A percentile compares a stretch with the other conserved stretches of the same genome.
Evolutionary conservation across 495 filamentous ascomycete genomes (phyloP).

Genomic region (Cetradonia linearis): DNA sequence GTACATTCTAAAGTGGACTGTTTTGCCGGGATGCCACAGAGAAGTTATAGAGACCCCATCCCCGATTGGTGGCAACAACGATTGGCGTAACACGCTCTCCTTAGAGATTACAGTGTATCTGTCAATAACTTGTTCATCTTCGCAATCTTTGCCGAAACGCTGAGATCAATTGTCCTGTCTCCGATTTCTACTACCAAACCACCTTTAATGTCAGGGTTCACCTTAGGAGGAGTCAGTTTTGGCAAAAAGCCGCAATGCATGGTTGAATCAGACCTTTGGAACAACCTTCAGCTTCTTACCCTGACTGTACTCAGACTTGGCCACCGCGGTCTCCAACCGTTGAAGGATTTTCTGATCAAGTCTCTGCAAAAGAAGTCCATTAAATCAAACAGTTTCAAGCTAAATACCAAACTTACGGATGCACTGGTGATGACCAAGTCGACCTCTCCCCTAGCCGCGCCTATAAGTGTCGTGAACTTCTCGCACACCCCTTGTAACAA

Average conservation of each 20-base stretch:
- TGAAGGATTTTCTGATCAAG: conserved; percentile 75
- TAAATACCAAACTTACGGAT: conserved; percentile 48
- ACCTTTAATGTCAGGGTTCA: conserved; percentile 88
- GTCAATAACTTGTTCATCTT: conserved; percentile 99
- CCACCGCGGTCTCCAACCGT: conserved; percentile 76
- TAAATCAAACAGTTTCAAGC: conserved; percentile 1
- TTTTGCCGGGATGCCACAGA: background rate
- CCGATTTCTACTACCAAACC: conserved; percentile 94
- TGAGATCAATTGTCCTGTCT: conserved; percentile 95
- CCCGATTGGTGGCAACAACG: background rate
- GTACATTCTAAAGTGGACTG: background rate
- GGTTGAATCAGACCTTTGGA: conserved; percentile 53
- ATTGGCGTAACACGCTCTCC: background rate
- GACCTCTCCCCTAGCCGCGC: conserved; percentile 82
- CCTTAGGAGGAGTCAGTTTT: conserved; percentile 37
- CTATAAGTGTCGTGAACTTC: conserved; percentile 81
- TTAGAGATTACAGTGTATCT: conserved; percentile 68
- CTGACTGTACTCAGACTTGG: conserved; percentile 80
- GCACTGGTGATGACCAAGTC: conserved; percentile 85
- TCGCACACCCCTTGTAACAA: conserved; percentile 69
- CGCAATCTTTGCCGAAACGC: conserved; percentile 85
- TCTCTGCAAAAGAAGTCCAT: conserved; percentile 41
- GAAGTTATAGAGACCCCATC: background rate
- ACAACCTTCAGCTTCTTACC: conserved; percentile 97
- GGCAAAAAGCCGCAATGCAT: conserved; percentile 3